A percentile compares a stretch with the other conserved stretches of the same genome.
phyloP scores from a whole-genome alignment of 129 eudicot species.

The Pseudognaphalium luteoalbum region DNA sequence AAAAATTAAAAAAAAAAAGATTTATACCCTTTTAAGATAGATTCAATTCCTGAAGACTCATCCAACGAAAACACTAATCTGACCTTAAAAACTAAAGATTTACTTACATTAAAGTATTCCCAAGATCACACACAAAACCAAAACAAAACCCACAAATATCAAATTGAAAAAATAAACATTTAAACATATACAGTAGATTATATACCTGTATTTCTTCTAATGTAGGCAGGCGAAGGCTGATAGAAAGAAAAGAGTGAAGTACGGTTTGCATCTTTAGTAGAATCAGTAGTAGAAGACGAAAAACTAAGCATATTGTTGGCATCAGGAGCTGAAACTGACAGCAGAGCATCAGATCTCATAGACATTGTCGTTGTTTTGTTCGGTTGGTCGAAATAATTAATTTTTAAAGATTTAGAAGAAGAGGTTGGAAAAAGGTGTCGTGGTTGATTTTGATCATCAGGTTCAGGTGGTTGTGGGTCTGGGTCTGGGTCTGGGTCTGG shows the following conservation, averaged over 20 bases:
- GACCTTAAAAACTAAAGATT: not conserved
- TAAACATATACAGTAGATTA: not conserved
- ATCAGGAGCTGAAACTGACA: constrained; percentile 44
- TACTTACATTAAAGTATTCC: not conserved
- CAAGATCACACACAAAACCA: constrained; percentile 17
- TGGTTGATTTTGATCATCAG: constrained; percentile 14
- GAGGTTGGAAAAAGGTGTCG: constrained; percentile 32
- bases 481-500: constrained; percentile 29
- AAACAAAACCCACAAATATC: not conserved
- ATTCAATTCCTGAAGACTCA: constrained; percentile 23
- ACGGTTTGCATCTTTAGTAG: constrained; percentile 33
- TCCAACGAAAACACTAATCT: constrained; percentile 12
- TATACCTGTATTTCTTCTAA: constrained; percentile 53
- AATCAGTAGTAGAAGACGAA: constrained; percentile 34
- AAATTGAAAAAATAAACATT: not conserved
- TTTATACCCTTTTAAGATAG: constrained; percentile 3
- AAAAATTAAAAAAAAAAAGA: not conserved
- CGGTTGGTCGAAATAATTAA: constrained; percentile 38
- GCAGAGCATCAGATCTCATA: constrained; percentile 38
- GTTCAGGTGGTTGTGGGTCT: constrained; percentile 17
- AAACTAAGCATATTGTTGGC: constrained; percentile 55
- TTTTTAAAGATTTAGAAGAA: constrained; percentile 40
- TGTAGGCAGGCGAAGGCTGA: constrained; percentile 43
- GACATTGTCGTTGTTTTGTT: constrained; percentile 31
- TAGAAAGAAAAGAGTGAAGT: constrained; percentile 34